phyloP scores from a whole-genome alignment of 352 stramenopile genomes.

The Pythium biforme region DNA sequence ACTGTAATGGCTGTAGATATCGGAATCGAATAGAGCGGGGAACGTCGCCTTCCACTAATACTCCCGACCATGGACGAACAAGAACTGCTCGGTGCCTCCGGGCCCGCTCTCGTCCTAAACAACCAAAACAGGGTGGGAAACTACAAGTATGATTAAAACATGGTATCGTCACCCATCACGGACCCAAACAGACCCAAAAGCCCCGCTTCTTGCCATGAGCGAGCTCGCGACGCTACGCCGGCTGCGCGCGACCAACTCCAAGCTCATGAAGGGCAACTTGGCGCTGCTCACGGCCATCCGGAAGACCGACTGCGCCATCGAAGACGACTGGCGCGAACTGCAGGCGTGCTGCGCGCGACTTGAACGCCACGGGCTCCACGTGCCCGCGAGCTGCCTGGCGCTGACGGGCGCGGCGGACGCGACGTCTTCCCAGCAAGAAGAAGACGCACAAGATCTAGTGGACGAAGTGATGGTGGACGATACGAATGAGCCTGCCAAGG shows the following conservation, averaged over 20 bases:
- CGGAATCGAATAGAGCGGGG: too few relatives aligned
- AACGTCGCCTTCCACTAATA: too few relatives aligned
- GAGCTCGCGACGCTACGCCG: constrained; percentile 30
- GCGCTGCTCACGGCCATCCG: constrained; percentile 50
- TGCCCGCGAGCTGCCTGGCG: constrained; percentile 33
- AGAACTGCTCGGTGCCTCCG: too few relatives aligned
- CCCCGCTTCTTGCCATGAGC: too few relatives aligned
- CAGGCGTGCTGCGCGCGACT: constrained; percentile 30
- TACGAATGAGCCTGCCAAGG: not conserved
- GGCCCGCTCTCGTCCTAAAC: too few relatives aligned
- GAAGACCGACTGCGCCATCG: constrained; percentile 43
- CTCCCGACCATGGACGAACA: too few relatives aligned
- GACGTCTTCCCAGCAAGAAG: not conserved
- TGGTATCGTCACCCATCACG: too few relatives aligned
- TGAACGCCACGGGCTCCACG: constrained; percentile 24
- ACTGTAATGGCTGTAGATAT: too few relatives aligned
- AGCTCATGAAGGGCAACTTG: constrained; percentile 59
- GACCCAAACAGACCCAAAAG: too few relatives aligned
- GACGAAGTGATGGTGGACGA: not conserved
- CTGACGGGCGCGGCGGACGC: constrained; percentile 22
- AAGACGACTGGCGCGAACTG: constrained; percentile 30
- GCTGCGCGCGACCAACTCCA: constrained; percentile 40
- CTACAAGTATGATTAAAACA: too few relatives aligned
- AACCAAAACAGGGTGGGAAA: too few relatives aligned
- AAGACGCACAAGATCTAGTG: not conserved